Conservation (phyloP, 257 asterid species). For the Capsicum baccatum region DNA sequence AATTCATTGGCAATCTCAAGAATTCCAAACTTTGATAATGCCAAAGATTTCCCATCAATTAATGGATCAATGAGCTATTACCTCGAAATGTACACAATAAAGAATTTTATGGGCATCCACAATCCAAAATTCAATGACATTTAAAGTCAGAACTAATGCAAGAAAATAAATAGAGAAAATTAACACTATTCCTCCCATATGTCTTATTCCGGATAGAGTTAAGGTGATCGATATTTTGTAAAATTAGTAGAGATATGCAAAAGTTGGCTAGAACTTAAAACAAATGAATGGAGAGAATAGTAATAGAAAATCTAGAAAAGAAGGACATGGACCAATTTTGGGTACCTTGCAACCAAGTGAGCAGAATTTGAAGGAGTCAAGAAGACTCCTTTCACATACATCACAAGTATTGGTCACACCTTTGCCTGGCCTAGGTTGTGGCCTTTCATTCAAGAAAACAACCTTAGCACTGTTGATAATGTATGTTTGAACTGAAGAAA, state of each 20-base stretch:
- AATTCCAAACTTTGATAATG: neutral
- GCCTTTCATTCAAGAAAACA: constrained; percentile 34
- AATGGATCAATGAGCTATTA: neutral
- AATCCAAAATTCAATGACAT: neutral
- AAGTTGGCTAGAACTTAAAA: too few relatives aligned
- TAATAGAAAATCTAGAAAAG: too few relatives aligned
- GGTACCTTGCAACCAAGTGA: constrained; percentile 36
- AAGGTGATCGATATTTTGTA: too few relatives aligned
- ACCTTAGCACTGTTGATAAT: constrained; percentile 34
- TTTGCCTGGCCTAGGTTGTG: constrained; percentile 34
- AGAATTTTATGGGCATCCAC: neutral
- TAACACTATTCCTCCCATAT: too few relatives aligned
- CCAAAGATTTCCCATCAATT: neutral
- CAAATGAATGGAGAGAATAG: too few relatives aligned
- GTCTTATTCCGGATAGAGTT: too few relatives aligned
- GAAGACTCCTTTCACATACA: constrained; percentile 30
- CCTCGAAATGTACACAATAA: neutral
- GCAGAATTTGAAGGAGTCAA: constrained; percentile 34
- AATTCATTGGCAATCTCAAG: neutral
- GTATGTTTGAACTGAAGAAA: constrained; percentile 26
- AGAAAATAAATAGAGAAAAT: neutral
- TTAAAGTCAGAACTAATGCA: neutral
- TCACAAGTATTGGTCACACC: constrained; percentile 26
- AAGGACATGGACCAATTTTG: neutral
- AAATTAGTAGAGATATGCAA: too few relatives aligned